Conservation (phyloP, 1,139 yeast species). For the Sugiyamaella xylanicola region DNA sequence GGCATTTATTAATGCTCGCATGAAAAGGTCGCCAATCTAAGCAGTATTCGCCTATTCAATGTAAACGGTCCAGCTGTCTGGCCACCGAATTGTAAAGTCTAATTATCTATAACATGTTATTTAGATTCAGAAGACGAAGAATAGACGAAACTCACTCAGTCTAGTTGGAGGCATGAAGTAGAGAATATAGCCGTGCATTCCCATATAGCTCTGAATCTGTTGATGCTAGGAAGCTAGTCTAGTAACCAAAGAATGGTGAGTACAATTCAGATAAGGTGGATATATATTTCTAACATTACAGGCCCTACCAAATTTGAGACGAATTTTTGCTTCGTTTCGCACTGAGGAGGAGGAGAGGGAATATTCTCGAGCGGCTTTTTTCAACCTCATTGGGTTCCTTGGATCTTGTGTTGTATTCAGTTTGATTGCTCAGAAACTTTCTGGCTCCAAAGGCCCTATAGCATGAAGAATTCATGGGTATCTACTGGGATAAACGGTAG, state of each 20-base stretch:
- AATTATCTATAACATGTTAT: no score
- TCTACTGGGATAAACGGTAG: neutral
- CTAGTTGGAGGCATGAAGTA: neutral
- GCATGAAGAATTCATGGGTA: constrained; percentile 5
- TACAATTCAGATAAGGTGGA: neutral
- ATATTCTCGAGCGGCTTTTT: constrained; percentile 78
- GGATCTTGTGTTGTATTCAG: constrained; percentile 82
- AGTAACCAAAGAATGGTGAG: neutral
- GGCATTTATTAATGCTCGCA: neutral
- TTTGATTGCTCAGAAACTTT: constrained; percentile 67
- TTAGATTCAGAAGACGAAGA: no score
- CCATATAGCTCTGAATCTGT: neutral
- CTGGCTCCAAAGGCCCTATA: constrained; percentile 21
- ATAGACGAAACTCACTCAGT: no score
- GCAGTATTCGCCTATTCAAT: no score
- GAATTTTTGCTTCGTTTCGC: constrained; percentile 78
- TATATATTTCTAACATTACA: neutral
- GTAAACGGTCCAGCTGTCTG: no score
- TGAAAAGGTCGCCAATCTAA: neutral
- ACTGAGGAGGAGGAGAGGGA: constrained; percentile 83
- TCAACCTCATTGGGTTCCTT: constrained; percentile 75
- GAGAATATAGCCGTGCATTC: neutral
- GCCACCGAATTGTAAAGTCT: no score
- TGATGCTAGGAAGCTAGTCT: no score
- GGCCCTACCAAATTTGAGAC: constrained; percentile 63